These are phyloP conservation scores for Actinomortierella ambigua DNA, from an alignment of 371 early-diverging fungal species.

Conservation along the genomic window DNA sequence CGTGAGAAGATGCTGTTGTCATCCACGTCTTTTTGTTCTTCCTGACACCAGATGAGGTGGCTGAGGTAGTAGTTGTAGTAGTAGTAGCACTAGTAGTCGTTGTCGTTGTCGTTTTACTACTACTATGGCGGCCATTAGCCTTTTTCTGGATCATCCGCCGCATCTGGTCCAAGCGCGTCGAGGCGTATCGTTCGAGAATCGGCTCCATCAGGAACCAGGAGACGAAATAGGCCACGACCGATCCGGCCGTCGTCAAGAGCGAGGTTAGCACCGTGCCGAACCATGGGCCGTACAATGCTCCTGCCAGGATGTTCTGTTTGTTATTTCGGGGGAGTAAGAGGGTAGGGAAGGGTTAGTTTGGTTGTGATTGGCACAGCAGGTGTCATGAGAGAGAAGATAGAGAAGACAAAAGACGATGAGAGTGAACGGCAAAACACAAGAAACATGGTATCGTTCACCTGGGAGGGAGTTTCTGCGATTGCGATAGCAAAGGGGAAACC, in stretches of 20 bases:
- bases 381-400: no score
- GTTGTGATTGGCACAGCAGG: no score
- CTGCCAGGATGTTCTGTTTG: conserved; percentile 45
- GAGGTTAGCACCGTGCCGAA: conserved; percentile 46
- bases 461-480: no score
- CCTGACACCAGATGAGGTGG: conserved; percentile 20
- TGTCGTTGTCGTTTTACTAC: not conserved
- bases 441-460: no score
- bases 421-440: no score
- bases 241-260: conserved; percentile 41
- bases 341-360: not conserved
- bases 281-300: conserved; percentile 48
- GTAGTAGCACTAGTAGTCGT: conserved; percentile 4
- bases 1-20: no score
- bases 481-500: no score
- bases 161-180: conserved; percentile 39
- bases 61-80: not conserved
- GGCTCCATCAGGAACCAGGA: conserved; percentile 48
- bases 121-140: conserved; percentile 14
- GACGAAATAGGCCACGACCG: conserved; percentile 46
- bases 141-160: conserved; percentile 40
- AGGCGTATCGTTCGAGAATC: conserved; percentile 43
- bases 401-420: no score
- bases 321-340: no score
- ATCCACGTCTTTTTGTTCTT: no score